These are phyloP conservation scores for Elsinoe fawcettii DNA, from an alignment of 2,329 filamentous ascomycete species.

Conservation along the genomic window DNA sequence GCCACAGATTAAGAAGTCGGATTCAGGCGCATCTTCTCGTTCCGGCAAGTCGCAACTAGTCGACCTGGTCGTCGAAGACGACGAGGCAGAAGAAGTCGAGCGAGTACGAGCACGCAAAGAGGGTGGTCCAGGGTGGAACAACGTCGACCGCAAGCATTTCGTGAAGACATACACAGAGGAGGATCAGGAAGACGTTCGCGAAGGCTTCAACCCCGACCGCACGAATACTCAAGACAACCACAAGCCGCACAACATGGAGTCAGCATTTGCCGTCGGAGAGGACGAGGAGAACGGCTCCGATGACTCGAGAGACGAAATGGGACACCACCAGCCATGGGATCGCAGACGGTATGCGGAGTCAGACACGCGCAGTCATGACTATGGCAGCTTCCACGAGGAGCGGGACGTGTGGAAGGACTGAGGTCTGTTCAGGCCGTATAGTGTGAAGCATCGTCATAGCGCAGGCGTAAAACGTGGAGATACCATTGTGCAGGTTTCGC, in stretches of 20 bases:
- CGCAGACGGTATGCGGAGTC: conserved; percentile 26
- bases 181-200: conserved; percentile 44
- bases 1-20: conserved; percentile 7
- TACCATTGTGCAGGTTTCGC: background rate
- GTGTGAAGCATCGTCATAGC: conserved; percentile 8
- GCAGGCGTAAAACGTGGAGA: background rate
- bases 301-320: conserved; percentile 28
- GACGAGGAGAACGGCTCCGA: conserved; percentile 32
- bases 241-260: conserved; percentile 37
- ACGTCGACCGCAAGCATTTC: conserved; percentile 47
- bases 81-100: conserved; percentile 53
- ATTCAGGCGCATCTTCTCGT: conserved; percentile 19
- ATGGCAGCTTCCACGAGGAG: conserved; percentile 38
- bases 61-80: conserved; percentile 60
- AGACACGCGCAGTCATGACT: conserved; percentile 25
- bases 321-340: conserved; percentile 42
- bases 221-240: conserved; percentile 38
- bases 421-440: background rate
- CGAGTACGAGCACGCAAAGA: conserved; percentile 56
- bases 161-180: conserved; percentile 45
- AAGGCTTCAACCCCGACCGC: conserved; percentile 47
- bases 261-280: conserved; percentile 38
- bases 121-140: conserved; percentile 54
- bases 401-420: conserved; percentile 30
- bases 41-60: conserved; percentile 53